Conservation (phyloP, 1,284 basidiomycete genomes). For the Malassezia sympodialis region DNA sequence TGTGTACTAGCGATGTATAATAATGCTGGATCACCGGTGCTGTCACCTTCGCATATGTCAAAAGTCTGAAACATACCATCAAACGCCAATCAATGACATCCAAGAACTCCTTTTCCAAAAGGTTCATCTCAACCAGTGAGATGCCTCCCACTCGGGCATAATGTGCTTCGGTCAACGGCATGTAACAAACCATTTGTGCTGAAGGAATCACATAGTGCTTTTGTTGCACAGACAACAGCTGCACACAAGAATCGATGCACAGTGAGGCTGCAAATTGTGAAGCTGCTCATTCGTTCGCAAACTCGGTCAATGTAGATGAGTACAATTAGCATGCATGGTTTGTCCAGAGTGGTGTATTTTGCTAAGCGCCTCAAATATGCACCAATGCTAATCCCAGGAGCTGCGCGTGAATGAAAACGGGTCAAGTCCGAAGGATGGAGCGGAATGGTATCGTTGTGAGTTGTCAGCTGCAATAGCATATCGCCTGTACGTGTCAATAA, state of each 20-base stretch:
- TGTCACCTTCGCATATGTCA: constrained; percentile 16
- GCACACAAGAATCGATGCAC: constrained; percentile 47
- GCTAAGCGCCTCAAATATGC: constrained; percentile 45
- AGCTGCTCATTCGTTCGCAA: constrained; percentile 39
- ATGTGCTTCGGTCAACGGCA: constrained; percentile 22
- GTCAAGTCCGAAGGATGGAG: constrained; percentile 43
- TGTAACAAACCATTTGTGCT: constrained; percentile 35
- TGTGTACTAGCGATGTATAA: constrained; percentile 38
- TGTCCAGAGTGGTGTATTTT: constrained; percentile 44
- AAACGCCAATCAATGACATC: constrained; percentile 44
- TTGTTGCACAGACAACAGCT: constrained; percentile 41
- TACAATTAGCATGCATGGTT: constrained; percentile 41
- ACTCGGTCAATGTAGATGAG: constrained; percentile 47
- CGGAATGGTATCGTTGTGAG: constrained; percentile 45
- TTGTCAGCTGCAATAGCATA: constrained; percentile 41
- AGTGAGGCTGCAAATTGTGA: constrained; percentile 45
- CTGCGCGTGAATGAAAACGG: constrained; percentile 44
- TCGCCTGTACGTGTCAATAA: constrained; percentile 21
- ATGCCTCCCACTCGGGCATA: constrained; percentile 46
- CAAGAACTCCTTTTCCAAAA: constrained; percentile 47
- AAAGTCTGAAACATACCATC: constrained; percentile 17
- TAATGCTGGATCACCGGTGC: constrained; percentile 42
- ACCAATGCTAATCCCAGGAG: constrained; percentile 39
- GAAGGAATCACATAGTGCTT: constrained; percentile 46
- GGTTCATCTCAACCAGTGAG: constrained; percentile 43